Percentiles rank a stretch among this genome's conserved stretches.
Evolutionary conservation across 176 grass and related monocot genomes (phyloP).

Genomic region (Aechmea fasciata): DNA sequence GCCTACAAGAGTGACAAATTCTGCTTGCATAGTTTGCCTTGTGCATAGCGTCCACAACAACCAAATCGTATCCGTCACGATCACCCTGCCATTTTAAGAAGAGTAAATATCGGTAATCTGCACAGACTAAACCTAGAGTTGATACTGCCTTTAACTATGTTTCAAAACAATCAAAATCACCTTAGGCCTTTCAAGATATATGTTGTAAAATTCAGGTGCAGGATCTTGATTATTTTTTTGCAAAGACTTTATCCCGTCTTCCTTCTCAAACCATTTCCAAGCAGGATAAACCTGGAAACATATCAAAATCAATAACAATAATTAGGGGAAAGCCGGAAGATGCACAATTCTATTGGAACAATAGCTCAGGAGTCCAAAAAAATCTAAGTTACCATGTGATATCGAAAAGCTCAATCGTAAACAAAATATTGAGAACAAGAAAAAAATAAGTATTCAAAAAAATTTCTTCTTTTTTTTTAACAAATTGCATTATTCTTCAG

Average conservation of each 20-base stretch:
- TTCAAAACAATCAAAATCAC: constrained; percentile 17
- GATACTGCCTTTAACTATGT: not conserved
- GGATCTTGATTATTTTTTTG: constrained; percentile 92
- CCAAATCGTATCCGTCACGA: constrained; percentile 90
- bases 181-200: constrained; percentile 96
- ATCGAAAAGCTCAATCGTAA: not conserved
- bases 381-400: not conserved
- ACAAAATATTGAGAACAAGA: too few relatives aligned
- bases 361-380: too few relatives aligned
- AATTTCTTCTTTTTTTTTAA: too few relatives aligned
- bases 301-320: constrained; percentile 19
- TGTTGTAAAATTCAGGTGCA: constrained; percentile 97
- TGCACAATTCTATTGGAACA: not conserved
- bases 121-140: not conserved
- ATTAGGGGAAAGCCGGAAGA: not conserved
- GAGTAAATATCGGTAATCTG: constrained; percentile 32
- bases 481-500: not conserved
- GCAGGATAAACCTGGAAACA: constrained; percentile 85
- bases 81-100: constrained; percentile 57
- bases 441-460: too few relatives aligned
- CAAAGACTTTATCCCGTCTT: constrained; percentile 92
- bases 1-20: constrained; percentile 93
- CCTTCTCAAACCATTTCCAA: constrained; percentile 99
- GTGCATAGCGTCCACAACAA: constrained; percentile 99
- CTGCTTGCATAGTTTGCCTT: constrained; percentile 98